Conservation (phyloP, 345 rosid genomes). For the Turritis glabra region DNA sequence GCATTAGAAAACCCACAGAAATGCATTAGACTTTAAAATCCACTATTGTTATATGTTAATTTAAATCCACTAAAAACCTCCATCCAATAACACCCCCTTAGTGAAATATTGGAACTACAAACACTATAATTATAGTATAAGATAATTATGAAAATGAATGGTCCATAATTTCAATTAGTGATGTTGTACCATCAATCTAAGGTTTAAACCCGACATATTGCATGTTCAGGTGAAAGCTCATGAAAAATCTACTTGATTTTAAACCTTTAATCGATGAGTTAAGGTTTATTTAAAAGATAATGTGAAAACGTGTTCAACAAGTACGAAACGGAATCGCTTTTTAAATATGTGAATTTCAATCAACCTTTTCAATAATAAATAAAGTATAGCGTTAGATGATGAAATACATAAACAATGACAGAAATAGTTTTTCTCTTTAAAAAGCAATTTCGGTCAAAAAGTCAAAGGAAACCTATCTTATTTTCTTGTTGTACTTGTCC, state of each 20-base stretch:
- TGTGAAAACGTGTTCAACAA: not conserved
- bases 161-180: not conserved
- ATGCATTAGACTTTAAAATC: no score
- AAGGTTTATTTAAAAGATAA: not conserved
- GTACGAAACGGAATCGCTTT: not conserved
- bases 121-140: no score
- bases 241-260: not conserved
- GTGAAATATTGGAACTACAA: not conserved
- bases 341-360: not conserved
- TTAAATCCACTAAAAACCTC: no score
- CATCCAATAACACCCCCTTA: no score
- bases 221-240: no score
- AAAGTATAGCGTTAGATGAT: not conserved
- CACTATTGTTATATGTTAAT: no score
- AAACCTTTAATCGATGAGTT: not conserved
- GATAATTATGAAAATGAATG: not conserved
- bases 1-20: no score
- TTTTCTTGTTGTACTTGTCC: not conserved
- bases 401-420: not conserved
- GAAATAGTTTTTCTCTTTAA: not conserved
- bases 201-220: not conserved
- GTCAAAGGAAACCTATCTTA: conserved; percentile 11
- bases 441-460: not conserved
- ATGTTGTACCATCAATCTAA: not conserved
- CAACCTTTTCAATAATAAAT: not conserved